phyloP scores from a whole-genome alignment of 2,329 filamentous ascomycete species.

The Penicillium sumatraense region DNA sequence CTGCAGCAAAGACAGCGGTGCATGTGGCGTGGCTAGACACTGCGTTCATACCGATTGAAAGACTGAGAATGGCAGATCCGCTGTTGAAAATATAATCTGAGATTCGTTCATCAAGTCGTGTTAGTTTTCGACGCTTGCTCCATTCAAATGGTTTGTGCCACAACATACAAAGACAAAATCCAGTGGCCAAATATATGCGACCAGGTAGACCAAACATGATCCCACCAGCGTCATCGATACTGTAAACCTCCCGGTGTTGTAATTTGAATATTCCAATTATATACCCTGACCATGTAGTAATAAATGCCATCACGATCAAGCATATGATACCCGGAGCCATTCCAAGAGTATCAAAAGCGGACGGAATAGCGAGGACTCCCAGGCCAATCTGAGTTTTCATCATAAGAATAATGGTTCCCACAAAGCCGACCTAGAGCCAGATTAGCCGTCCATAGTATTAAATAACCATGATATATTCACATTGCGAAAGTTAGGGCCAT shows the following conservation, averaged over 20 bases:
- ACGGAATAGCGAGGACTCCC: constrained; percentile 4
- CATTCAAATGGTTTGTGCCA: background rate
- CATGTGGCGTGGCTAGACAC: constrained; percentile 7
- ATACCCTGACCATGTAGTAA: constrained; percentile 2
- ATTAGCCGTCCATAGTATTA: constrained; percentile 4
- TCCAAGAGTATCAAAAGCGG: background rate
- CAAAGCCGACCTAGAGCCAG: background rate
- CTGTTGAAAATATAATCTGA: constrained; percentile 10
- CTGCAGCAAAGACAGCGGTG: constrained; percentile 11
- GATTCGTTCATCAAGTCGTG: too few relatives aligned
- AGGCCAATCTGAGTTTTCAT: constrained; percentile 6
- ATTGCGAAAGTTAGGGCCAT: background rate
- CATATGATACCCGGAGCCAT: background rate
- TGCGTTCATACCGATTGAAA: constrained; percentile 13
- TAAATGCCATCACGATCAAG: background rate
- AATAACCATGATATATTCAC: background rate
- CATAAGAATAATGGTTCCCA: constrained; percentile 3
- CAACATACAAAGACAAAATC: constrained; percentile 4
- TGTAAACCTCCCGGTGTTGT: constrained; percentile 3
- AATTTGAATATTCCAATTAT: constrained; percentile 10
- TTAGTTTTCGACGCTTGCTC: too few relatives aligned
- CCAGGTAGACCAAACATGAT: constrained; percentile 9
- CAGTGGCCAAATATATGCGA: background rate
- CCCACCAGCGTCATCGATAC: constrained; percentile 11
- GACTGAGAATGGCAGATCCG: constrained; percentile 10